Evolutionary conservation across 495 filamentous ascomycete genomes (phyloP).

Genomic region (Bacidia rubella): DNA sequence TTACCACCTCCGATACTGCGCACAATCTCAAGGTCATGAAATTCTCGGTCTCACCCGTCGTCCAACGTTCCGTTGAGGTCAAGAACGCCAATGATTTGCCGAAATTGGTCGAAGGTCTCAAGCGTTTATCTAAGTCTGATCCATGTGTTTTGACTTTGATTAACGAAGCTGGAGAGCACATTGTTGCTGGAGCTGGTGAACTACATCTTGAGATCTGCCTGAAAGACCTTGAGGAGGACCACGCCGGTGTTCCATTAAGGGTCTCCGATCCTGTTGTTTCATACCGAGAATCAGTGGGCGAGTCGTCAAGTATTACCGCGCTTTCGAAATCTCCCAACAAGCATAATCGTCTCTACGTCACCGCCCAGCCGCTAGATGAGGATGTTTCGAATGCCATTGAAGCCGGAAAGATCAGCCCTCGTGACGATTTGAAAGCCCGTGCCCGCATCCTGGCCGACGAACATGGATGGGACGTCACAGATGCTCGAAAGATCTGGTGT

Average conservation of each 20-base stretch:
- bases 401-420: conserved; percentile 76
- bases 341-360: conserved; percentile 99
- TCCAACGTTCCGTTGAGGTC: conserved; percentile 96
- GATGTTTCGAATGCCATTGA: conserved; percentile 87
- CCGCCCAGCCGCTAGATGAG: conserved; percentile 77
- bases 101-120: conserved; percentile 99
- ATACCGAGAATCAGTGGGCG: conserved; percentile 91
- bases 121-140: conserved; percentile 99
- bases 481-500: conserved; percentile 99
- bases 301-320: conserved; percentile 77
- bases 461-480: conserved; percentile 97
- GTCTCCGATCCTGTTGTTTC: conserved; percentile 94
- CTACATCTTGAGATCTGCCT: conserved; percentile 99
- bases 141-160: conserved; percentile 90
- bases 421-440: conserved; percentile 98
- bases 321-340: conserved; percentile 99
- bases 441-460: conserved; percentile 95
- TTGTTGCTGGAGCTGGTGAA: conserved; percentile 98
- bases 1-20: conserved; percentile 91
- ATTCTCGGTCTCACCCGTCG: conserved; percentile 99
- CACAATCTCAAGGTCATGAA: conserved; percentile 99
- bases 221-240: conserved; percentile 99
- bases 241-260: conserved; percentile 92
- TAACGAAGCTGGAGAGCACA: conserved; percentile 87
- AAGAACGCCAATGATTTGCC: conserved; percentile 99